These are phyloP conservation scores for Anthracocystis walkeri DNA, from an alignment of 1,284 basidiomycete species.

Conservation along the genomic window DNA sequence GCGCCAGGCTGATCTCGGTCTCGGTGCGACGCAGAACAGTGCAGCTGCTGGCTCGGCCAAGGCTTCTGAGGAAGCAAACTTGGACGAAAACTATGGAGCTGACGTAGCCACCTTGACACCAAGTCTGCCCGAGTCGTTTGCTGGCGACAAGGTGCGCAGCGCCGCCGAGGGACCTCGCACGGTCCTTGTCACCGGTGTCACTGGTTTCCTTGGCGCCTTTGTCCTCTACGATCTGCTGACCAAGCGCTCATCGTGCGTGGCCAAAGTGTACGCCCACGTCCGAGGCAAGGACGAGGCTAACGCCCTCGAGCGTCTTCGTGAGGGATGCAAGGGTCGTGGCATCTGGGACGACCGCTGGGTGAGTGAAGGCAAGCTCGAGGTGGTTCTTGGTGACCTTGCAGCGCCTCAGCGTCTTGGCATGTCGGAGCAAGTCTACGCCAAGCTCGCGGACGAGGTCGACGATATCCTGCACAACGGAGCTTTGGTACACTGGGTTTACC, in stretches of 20 bases:
- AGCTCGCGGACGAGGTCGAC: conserved; percentile 81
- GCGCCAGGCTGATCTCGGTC: conserved; percentile 83
- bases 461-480: conserved; percentile 95
- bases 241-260: conserved; percentile 75
- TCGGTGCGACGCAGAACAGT: conserved; percentile 72
- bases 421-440: conserved; percentile 76
- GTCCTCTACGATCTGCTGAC: conserved; percentile 84
- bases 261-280: conserved; percentile 91
- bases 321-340: conserved; percentile 84
- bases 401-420: conserved; percentile 81
- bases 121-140: conserved; percentile 55
- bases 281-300: conserved; percentile 78
- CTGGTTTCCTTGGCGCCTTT: conserved; percentile 96
- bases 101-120: conserved; percentile 80
- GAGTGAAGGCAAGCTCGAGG: conserved; percentile 78
- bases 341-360: conserved; percentile 95
- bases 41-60: conserved; percentile 11
- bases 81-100: conserved; percentile 77
- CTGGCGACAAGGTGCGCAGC: conserved; percentile 33
- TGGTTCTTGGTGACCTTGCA: conserved; percentile 88
- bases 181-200: conserved; percentile 94
- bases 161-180: conserved; percentile 72
- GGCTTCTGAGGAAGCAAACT: conserved; percentile 59
- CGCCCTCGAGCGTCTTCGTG: conserved; percentile 80
- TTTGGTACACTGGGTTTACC: conserved; percentile 98